These are phyloP conservation scores for Halophytophthora batemanensis DNA, from an alignment of 352 stramenopile species.

Conservation along the genomic window DNA sequence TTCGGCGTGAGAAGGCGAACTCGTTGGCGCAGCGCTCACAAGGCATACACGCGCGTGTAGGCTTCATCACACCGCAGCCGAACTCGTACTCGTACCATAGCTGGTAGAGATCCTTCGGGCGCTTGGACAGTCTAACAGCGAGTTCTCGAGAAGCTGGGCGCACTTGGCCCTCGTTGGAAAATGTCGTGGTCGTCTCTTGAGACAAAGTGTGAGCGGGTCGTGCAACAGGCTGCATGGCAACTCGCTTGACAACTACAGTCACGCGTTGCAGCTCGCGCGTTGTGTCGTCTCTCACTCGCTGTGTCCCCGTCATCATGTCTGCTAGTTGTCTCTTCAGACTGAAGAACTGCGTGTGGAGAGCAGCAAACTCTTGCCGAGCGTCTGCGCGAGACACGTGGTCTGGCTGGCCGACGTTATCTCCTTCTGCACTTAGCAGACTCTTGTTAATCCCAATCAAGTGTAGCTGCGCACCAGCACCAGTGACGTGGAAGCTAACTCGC, in stretches of 20 bases:
- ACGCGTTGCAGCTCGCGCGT: neutral
- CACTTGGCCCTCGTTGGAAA: too few species aligned
- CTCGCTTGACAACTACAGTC: neutral
- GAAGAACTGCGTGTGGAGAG: conserved; percentile 6
- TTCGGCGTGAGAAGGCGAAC: conserved; percentile 5
- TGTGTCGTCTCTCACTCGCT: neutral
- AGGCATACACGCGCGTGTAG: conserved; percentile 7
- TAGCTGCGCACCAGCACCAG: neutral
- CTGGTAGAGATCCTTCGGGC: conserved; percentile 6
- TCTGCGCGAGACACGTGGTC: too few species aligned
- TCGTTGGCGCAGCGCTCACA: conserved; percentile 8
- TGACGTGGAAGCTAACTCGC: neutral
- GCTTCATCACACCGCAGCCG: neutral
- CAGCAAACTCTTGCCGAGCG: conserved; percentile 1
- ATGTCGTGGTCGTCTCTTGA: too few species aligned
- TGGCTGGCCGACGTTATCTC: neutral
- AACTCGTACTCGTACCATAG: conserved; percentile 10
- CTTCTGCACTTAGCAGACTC: neutral
- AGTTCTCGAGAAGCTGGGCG: too few species aligned
- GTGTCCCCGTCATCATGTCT: conserved; percentile 4
- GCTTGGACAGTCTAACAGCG: conserved; percentile 7
- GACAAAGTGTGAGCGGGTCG: neutral
- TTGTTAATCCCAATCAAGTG: neutral
- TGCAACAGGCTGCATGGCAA: neutral
- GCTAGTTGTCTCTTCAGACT: neutral